phyloP scores from a whole-genome alignment of 768 basidiomycete genomes.

The Hirschioporus abietinus region DNA sequence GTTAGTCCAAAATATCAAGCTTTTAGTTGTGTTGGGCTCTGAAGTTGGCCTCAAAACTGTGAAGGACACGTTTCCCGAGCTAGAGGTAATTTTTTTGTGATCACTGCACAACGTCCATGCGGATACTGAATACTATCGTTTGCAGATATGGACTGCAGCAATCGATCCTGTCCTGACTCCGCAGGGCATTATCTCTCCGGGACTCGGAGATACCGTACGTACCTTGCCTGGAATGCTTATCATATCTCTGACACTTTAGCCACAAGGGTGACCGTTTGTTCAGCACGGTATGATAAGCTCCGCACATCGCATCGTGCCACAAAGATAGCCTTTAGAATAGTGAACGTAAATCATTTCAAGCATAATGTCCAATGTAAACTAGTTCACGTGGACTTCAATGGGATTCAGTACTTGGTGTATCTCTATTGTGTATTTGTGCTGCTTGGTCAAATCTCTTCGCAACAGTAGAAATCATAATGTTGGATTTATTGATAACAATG shows the following conservation, averaged over 20 bases:
- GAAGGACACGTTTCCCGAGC: slow-evolving; percentile 59
- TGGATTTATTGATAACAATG: background rate
- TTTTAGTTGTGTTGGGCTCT: slow-evolving; percentile 79
- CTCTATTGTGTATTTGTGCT: too few relatives aligned
- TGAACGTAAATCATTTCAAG: background rate
- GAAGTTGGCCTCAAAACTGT: slow-evolving; percentile 67
- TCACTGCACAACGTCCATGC: slow-evolving; percentile 4
- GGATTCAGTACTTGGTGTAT: too few relatives aligned
- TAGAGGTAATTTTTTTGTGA: slow-evolving; percentile 56
- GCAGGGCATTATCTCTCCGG: slow-evolving; percentile 82
- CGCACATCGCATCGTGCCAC: background rate
- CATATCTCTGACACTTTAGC: background rate
- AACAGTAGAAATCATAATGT: background rate
- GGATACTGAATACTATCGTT: background rate
- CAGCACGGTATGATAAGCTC: slow-evolving; percentile 44
- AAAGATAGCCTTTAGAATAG: too few relatives aligned
- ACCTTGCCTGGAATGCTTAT: background rate
- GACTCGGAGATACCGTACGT: slow-evolving; percentile 85
- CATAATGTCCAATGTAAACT: background rate
- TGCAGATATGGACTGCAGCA: slow-evolving; percentile 81
- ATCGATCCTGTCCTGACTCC: slow-evolving; percentile 68
- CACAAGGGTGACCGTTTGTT: slow-evolving; percentile 74
- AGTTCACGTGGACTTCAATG: background rate
- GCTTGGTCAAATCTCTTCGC: too few relatives aligned
- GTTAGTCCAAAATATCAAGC: slow-evolving; percentile 65